Conservation (phyloP, 1,284 basidiomycete species). For the Meira miltonrushii region DNA sequence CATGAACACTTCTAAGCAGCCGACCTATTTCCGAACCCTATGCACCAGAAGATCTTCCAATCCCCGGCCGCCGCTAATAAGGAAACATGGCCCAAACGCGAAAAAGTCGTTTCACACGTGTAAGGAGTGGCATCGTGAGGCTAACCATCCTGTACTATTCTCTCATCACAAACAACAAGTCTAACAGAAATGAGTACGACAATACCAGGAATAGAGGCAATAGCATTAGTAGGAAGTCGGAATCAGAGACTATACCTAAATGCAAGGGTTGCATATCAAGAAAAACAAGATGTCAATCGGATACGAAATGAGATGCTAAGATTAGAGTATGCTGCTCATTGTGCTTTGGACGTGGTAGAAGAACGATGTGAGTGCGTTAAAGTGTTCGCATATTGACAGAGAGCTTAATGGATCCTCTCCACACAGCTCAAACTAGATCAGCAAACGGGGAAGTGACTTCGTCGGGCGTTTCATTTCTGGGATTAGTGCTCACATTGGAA, state of each 20-base stretch:
- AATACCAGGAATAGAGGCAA: conserved; percentile 2
- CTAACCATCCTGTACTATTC: no score
- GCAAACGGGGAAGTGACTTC: not conserved
- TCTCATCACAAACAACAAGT: no score
- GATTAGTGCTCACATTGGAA: conserved; percentile 5
- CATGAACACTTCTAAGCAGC: no score
- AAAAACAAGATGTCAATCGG: not conserved
- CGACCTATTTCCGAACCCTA: no score
- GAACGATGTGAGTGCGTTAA: conserved; percentile 9
- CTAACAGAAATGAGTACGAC: not conserved
- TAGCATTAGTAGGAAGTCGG: conserved; percentile 4
- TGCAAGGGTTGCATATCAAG: not conserved
- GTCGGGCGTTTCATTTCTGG: not conserved
- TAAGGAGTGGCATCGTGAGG: no score
- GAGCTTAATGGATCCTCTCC: no score
- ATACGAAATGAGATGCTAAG: not conserved
- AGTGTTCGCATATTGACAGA: no score
- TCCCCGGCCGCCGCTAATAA: no score
- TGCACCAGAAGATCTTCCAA: no score
- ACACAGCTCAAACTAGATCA: not conserved
- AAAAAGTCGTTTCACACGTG: no score
- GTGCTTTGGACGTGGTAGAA: conserved; percentile 3
- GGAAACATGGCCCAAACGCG: no score
- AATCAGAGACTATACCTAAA: conserved; percentile 3
- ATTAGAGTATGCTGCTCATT: conserved; percentile 10